Evolutionary conservation across 305 asterid genomes (phyloP).

Genomic region (Solanum aculeatissimum): DNA sequence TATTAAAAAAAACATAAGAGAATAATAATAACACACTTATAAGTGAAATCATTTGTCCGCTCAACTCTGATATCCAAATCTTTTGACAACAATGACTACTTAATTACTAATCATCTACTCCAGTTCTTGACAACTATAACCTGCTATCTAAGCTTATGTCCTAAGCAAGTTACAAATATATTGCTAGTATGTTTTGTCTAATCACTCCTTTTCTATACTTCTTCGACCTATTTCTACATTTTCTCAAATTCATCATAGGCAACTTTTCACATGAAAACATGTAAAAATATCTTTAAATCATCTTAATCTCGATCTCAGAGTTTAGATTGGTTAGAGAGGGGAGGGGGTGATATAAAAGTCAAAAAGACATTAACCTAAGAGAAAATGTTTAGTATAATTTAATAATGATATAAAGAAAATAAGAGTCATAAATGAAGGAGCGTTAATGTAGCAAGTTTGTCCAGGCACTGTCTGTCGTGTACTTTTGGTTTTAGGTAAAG

Average conservation of each 20-base stretch:
- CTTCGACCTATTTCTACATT: neutral
- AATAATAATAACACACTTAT: neutral
- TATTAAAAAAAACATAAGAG: too few species aligned
- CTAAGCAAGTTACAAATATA: neutral
- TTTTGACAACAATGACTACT: neutral
- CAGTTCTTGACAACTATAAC: fast-evolving
- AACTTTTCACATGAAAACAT: neutral
- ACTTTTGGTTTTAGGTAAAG: neutral
- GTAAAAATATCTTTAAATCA: neutral
- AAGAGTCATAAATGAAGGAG: neutral
- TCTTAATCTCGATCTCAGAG: neutral
- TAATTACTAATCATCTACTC: neutral
- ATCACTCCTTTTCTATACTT: neutral
- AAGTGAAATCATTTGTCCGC: neutral
- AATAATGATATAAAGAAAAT: neutral
- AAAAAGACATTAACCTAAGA: neutral
- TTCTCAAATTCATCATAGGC: neutral
- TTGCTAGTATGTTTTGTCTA: neutral
- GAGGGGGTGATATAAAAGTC: neutral
- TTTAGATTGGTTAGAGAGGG: too few species aligned
- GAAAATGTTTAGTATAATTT: neutral
- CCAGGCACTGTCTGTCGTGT: conserved; percentile 3
- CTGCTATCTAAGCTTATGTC: fast-evolving
- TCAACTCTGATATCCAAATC: too few species aligned
- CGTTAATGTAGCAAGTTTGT: neutral